Base-by-base conservation (phyloP, 1,284 basidiomycete species). In the Ustilago crameri region DNA sequence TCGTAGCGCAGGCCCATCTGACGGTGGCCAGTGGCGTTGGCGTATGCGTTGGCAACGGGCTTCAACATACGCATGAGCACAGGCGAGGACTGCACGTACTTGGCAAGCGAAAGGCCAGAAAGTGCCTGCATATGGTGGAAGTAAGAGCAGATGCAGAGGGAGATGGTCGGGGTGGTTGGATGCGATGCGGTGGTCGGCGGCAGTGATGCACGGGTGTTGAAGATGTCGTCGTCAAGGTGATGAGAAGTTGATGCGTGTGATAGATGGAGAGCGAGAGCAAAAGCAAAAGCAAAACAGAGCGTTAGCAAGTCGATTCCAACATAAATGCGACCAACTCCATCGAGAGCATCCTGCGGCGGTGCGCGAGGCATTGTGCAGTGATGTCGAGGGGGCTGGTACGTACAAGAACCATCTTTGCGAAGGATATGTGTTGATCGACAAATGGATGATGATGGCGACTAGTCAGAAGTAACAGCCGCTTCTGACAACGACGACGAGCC, bases 1-100 rank as follows among this genome's bases (percentile, higher is more conserved):
- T 98, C 95, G 85, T 96, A 96, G 83, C 89, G 90, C 84, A 97
- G 89, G 77, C 95, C 95, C 84, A 93, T 88, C 84, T 91, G 88
- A 78, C 95, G 89, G 88, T 95, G 93, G 43, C 95, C 94, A 42
- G 91, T 86, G 54, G 90, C 85, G 82, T 91, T 85, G 76, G 90
- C 91, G 84, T 96, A 98, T 87, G 91, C 91, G 79, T 88, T 87
- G 14, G 94, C 92, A 64, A 97, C 72, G 57, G 94, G 93, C 77
- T 89, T 90, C 75, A 96, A 78, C 85, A 88, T 86, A 61, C 86
- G 87, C 80, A 86, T 86, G 56, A 95, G 87, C 44, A 87, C 87
- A 80, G 88, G 89, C 54, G 89, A 91, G 50, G 88, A 87, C 84
- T 88, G 88, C 79, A 97, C 86, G 78, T 88, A 88, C 40, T 91